Conservation (phyloP, 2,329 filamentous ascomycete genomes). For the Pseudocercospora eumusae region DNA sequence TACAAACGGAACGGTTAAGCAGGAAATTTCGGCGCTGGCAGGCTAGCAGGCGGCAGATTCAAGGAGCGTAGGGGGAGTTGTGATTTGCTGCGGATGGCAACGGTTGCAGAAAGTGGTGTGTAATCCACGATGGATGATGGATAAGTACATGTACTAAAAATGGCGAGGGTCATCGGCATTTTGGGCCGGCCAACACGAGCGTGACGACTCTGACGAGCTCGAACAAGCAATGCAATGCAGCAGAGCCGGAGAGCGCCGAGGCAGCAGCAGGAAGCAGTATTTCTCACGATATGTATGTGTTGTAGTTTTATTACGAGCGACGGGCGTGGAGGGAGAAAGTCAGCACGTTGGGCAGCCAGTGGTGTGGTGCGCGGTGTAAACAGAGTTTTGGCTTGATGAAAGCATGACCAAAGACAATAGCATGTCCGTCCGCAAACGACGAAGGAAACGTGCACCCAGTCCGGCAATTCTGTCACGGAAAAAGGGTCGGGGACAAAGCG, state of each 20-base stretch:
- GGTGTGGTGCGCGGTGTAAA: slow-evolving; percentile 6
- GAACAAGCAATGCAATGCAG: slow-evolving; percentile 4
- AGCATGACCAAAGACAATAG: slow-evolving; percentile 16
- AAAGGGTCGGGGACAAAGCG: background rate
- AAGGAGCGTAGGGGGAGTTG: slow-evolving; percentile 11
- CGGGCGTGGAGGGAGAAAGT: background rate
- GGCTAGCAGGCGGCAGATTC: slow-evolving; percentile 12
- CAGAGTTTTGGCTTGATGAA: slow-evolving; percentile 16
- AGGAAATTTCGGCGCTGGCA: slow-evolving; percentile 9
- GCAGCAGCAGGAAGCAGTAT: background rate
- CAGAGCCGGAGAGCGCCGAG: slow-evolving; percentile 12
- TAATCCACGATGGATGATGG: slow-evolving; percentile 3
- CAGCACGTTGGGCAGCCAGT: slow-evolving; percentile 11
- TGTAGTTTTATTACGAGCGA: no score
- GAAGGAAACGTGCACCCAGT: background rate
- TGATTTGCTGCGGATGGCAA: slow-evolving; percentile 11
- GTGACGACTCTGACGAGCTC: slow-evolving; percentile 15
- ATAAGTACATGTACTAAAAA: slow-evolving; percentile 1
- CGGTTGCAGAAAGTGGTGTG: slow-evolving; percentile 14
- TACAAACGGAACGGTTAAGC: background rate
- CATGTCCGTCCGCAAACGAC: slow-evolving; percentile 3
- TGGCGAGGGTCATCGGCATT: slow-evolving; percentile 6
- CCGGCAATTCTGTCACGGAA: background rate
- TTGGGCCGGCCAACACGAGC: slow-evolving; percentile 15
- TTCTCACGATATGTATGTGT: background rate